Conservation (phyloP, 2,329 filamentous ascomycete genomes). For the Rhynchosporium secalis region DNA sequence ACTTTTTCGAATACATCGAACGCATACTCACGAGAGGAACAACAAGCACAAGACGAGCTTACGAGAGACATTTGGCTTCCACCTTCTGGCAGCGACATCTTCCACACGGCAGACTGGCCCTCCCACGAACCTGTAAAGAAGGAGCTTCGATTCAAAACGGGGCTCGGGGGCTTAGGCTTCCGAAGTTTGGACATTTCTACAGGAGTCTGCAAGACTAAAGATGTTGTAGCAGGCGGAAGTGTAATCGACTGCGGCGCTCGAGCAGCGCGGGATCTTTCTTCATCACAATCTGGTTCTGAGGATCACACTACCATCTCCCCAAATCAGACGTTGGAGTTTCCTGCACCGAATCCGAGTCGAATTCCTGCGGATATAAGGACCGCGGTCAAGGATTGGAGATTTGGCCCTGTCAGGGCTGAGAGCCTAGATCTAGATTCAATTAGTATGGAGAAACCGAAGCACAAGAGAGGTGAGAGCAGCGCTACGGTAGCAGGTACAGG, state of each 20-base stretch:
- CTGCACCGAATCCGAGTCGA: conserved; percentile 20
- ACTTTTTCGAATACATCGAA: not conserved
- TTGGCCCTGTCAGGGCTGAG: conserved; percentile 75
- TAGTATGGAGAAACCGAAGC: conserved; percentile 46
- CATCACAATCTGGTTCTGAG: conserved; percentile 8
- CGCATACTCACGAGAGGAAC: not conserved
- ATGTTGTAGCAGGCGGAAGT: not conserved
- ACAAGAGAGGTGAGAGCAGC: conserved; percentile 45
- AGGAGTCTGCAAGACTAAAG: conserved; percentile 4
- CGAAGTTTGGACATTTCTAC: not conserved
- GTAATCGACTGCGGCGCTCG: conserved; percentile 16
- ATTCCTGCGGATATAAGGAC: conserved; percentile 40
- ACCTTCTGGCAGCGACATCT: conserved; percentile 48
- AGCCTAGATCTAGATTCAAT: conserved; percentile 65
- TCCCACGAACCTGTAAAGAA: conserved; percentile 23
- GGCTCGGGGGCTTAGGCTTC: not conserved
- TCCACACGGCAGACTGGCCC: conserved; percentile 32
- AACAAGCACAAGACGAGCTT: conserved; percentile 19
- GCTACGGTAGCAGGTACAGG: conserved; percentile 5
- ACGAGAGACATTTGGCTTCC: conserved; percentile 51
- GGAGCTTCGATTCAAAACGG: not conserved
- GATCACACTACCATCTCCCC: conserved; percentile 28
- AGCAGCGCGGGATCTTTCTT: conserved; percentile 11
- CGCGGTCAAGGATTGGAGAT: conserved; percentile 72
- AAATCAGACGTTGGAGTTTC: conserved; percentile 20